A percentile compares a stretch with the other conserved stretches of the same genome.
Evolutionary conservation across 345 rosid genomes (phyloP).

Genomic region (Hibiscus tridactylites): DNA sequence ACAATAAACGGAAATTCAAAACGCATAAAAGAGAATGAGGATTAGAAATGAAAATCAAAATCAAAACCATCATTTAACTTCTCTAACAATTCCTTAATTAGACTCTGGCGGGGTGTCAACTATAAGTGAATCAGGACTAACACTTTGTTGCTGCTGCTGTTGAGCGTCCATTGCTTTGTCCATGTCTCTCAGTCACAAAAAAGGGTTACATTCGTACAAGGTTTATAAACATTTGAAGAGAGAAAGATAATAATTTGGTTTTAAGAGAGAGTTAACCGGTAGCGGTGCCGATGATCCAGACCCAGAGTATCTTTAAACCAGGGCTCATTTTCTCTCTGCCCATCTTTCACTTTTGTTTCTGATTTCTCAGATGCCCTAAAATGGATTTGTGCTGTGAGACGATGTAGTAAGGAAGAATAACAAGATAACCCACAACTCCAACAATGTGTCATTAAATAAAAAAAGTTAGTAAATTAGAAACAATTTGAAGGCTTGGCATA

Average conservation of each 20-base stretch:
- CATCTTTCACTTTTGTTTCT: constrained; percentile 24
- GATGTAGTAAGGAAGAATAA: no score
- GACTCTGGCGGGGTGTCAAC: constrained; percentile 24
- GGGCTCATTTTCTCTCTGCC: constrained; percentile 57
- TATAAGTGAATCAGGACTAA: constrained; percentile 12
- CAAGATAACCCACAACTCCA: no score
- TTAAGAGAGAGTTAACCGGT: constrained; percentile 29
- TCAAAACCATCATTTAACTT: constrained; percentile 21
- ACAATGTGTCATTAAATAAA: no score
- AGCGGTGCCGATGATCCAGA: constrained; percentile 81
- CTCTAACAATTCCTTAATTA: constrained; percentile 23
- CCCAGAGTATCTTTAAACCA: constrained; percentile 74
- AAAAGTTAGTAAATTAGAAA: no score
- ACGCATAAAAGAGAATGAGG: not conserved
- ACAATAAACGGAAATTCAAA: not conserved
- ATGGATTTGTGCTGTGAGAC: no score
- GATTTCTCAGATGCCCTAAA: not conserved
- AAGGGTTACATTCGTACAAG: not conserved
- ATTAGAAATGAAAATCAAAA: not conserved
- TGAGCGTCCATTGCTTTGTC: constrained; percentile 37
- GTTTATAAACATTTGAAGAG: not conserved
- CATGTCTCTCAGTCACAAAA: constrained; percentile 41
- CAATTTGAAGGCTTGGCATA: no score
- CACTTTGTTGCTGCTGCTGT: constrained; percentile 21
- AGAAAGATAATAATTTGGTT: not conserved